phyloP scores from a whole-genome alignment of 805 yeast species.

The Ogataea pilisensis region DNA sequence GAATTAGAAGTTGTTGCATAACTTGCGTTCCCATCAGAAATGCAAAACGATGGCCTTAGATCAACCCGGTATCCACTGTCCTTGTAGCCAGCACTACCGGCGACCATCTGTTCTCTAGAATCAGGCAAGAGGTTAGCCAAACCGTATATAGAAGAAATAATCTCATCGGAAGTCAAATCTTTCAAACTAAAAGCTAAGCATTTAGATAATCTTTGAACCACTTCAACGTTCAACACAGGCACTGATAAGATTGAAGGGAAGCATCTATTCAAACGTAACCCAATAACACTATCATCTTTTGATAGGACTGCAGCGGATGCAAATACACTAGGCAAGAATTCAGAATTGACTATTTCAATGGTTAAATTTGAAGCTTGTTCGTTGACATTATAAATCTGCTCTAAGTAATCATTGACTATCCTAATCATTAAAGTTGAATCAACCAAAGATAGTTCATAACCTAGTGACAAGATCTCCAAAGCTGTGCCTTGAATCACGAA shows the following conservation, averaged over 20 bases:
- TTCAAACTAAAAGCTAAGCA: constrained; percentile 64
- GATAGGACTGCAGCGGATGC: constrained; percentile 31
- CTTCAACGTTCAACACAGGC: constrained; percentile 41
- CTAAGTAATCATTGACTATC: constrained; percentile 47
- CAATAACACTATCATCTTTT: constrained; percentile 36
- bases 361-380: constrained; percentile 45
- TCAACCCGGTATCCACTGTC: constrained; percentile 18
- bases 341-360: constrained; percentile 48
- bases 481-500: constrained; percentile 29
- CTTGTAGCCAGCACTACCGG: constrained; percentile 19
- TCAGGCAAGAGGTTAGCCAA: constrained; percentile 66
- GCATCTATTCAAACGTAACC: constrained; percentile 30
- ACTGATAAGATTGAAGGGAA: constrained; percentile 54
- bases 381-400: constrained; percentile 19
- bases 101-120: constrained; percentile 33
- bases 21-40: constrained; percentile 7
- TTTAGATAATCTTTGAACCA: constrained; percentile 50
- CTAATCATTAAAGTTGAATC: constrained; percentile 40
- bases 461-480: constrained; percentile 59
- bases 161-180: constrained; percentile 72
- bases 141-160: constrained; percentile 80
- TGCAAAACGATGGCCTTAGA: constrained; percentile 10
- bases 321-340: constrained; percentile 35
- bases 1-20: constrained; percentile 11
- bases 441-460: constrained; percentile 43